A percentile compares a stretch with the other conserved stretches of the same genome.
Evolutionary conservation across 352 stramenopile species (phyloP).

Genomic region (Halophytophthora batemanensis): DNA sequence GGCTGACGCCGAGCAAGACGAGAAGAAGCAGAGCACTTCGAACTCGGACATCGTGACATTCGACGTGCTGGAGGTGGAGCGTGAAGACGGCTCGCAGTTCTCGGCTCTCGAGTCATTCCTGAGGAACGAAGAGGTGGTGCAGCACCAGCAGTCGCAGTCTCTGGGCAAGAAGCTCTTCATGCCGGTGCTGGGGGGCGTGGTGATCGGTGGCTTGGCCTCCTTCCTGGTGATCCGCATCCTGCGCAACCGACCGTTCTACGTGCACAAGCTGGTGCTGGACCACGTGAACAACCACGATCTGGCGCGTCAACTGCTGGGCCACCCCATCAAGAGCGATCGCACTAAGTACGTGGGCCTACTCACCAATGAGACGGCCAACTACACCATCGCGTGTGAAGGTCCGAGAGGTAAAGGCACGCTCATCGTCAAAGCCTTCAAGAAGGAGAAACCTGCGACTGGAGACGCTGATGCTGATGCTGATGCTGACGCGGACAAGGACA

Average conservation of each 20-base stretch:
- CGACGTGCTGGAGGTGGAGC: conserved; percentile 42
- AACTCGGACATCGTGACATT: conserved; percentile 48
- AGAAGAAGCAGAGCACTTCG: conserved; percentile 3
- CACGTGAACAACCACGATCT: conserved; percentile 72
- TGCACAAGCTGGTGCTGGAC: conserved; percentile 76
- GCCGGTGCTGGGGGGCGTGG: conserved; percentile 51
- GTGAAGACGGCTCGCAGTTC: conserved; percentile 48
- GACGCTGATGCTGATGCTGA: too few species aligned
- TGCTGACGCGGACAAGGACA: conserved; percentile 10
- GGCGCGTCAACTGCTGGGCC: conserved; percentile 51
- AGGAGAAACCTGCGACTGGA: conserved; percentile 22
- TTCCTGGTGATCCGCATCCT: conserved; percentile 77
- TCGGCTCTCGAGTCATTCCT: conserved; percentile 64
- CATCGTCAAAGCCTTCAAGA: conserved; percentile 76
- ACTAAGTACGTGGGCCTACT: conserved; percentile 66
- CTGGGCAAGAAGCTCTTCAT: conserved; percentile 72
- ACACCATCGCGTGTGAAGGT: conserved; percentile 62
- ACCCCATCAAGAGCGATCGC: conserved; percentile 71
- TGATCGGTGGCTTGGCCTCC: conserved; percentile 62
- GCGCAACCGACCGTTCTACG: conserved; percentile 74
- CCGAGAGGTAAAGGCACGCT: conserved; percentile 67
- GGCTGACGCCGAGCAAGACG: conserved; percentile 6
- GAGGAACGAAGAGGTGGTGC: conserved; percentile 43
- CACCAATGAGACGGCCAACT: conserved; percentile 59
- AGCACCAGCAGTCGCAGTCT: conserved; percentile 58